A percentile compares a stretch with the other conserved stretches of the same genome.
Conservation (phyloP, 768 basidiomycete species). For the Collybiopsis confluens region DNA sequence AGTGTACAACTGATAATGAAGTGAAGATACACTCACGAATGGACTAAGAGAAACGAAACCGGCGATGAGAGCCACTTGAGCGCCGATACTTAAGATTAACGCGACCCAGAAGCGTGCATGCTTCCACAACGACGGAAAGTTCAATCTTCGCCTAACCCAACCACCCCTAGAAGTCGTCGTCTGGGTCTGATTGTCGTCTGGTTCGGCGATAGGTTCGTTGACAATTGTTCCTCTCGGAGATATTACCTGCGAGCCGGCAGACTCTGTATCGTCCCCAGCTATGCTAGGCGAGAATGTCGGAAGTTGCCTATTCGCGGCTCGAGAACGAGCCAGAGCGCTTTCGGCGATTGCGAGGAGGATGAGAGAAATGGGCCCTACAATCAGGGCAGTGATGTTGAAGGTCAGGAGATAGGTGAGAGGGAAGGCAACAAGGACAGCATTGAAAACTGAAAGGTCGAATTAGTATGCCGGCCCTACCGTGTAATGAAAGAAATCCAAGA, state of each 20-base stretch:
- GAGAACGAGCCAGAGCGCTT: slow-evolving; percentile 14
- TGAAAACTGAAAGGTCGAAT: slow-evolving; percentile 47
- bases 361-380: slow-evolving; percentile 58
- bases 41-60: slow-evolving; percentile 56
- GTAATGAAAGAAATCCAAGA: neutral
- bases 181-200: neutral
- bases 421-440: slow-evolving; percentile 49
- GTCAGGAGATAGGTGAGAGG: slow-evolving; percentile 45
- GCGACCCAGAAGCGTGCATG: slow-evolving; percentile 65
- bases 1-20: too few relatives aligned
- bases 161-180: slow-evolving; percentile 16
- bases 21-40: slow-evolving; percentile 42
- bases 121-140: slow-evolving; percentile 30
- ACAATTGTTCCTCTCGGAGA: neutral
- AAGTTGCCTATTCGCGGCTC: neutral
- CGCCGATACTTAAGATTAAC: slow-evolving; percentile 36
- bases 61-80: slow-evolving; percentile 45
- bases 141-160: slow-evolving; percentile 16
- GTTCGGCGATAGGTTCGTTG: neutral
- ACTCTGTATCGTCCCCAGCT: slow-evolving; percentile 11
- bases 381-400: slow-evolving; percentile 54
- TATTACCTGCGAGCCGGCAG: neutral
- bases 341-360: slow-evolving; percentile 35
- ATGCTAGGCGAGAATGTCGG: slow-evolving; percentile 1
- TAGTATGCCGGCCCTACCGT: neutral